Conservation (phyloP, 1,284 basidiomycete species). For the Boletus sp. region DNA sequence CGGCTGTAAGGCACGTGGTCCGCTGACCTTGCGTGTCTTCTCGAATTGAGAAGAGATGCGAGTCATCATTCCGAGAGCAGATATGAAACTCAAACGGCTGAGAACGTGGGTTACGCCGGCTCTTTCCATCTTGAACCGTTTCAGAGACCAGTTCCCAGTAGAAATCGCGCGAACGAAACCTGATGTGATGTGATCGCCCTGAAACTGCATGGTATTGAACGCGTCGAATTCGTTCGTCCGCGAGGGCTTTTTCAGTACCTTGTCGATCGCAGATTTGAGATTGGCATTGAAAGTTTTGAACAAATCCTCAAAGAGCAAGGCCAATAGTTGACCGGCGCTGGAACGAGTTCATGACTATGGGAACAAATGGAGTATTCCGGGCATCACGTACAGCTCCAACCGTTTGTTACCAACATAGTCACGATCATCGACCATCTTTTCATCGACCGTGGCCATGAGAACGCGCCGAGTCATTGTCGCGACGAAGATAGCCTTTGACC, state of each 20-base stretch:
- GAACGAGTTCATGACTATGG: conserved; percentile 37
- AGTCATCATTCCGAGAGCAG: conserved; percentile 99
- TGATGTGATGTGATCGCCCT: conserved; percentile 93
- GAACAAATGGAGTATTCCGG: conserved; percentile 8
- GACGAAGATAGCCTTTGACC: conserved; percentile 96
- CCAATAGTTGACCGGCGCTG: conserved; percentile 95
- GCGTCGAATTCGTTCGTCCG: conserved; percentile 97
- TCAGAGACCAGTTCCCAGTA: conserved; percentile 99
- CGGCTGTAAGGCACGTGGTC: conserved; percentile 95
- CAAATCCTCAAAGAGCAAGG: conserved; percentile 95
- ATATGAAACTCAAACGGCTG: conserved; percentile 94
- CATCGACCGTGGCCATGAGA: conserved; percentile 95
- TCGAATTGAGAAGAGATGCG: conserved; percentile 99
- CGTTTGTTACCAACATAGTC: conserved; percentile 99
- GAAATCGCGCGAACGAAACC: conserved; percentile 99
- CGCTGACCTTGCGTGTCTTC: conserved; percentile 99
- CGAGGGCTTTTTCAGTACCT: conserved; percentile 96
- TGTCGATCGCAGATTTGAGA: conserved; percentile 96
- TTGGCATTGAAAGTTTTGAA: conserved; percentile 99
- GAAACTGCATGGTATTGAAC: conserved; percentile 91
- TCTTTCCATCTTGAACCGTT: conserved; percentile 99
- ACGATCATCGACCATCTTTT: conserved; percentile 97
- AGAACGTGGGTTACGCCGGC: conserved; percentile 99
- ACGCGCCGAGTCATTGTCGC: conserved; percentile 98
- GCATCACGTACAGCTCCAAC: conserved; percentile 81